Evolutionary conservation across 83 land plant genomes (phyloP), one percentile per base, ranked within the genome.

Genomic region (Picea abies): DNA sequence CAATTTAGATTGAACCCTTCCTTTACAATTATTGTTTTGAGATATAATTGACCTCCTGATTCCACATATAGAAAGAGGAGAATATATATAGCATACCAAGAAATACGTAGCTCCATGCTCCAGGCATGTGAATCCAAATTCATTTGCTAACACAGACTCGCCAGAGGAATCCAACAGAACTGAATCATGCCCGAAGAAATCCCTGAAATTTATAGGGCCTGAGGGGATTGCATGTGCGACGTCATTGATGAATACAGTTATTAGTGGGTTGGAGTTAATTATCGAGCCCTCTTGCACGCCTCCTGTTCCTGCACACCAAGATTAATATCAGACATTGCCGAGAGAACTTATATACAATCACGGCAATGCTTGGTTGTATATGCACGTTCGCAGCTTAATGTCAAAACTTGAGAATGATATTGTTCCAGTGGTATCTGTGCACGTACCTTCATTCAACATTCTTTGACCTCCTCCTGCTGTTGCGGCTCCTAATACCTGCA

Each of bases 41-140:
- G 4, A 41, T 41, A 41, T 41, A 41, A 41, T 41, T 41, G 44
- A 41, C 7, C 44, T n/a, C n/a, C n/a, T n/a, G n/a, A 4, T 3
- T 5, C 44, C 4, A 4, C 44, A 41, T 39, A 39, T 19, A 22
- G 67, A 65, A 8, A 65, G 44, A 41, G 44, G 5, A 41, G 7
- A 6, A 41, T 19, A 65, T 20, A 65, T 19, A 22, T 0, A 65
- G 7, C 67, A 83, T 83, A 90, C 87, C 88, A 92, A 76, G 67
- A 82, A 89, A 76, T 92, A 92, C 84, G 84, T 85, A 79, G 87
- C 94, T 16, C 92, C 92, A 81, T 72, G 78, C 47, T 88, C 89
- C 86, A 92, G 87, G 72, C 87, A 60, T 3, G 85, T 61, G 41
- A 88, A 63, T 68, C 94, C 94, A 81, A 70, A 81, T 39, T 88